Base-by-base conservation (phyloP, 1,139 yeast genomes). In the Sugiyamaella pinicola region DNA sequence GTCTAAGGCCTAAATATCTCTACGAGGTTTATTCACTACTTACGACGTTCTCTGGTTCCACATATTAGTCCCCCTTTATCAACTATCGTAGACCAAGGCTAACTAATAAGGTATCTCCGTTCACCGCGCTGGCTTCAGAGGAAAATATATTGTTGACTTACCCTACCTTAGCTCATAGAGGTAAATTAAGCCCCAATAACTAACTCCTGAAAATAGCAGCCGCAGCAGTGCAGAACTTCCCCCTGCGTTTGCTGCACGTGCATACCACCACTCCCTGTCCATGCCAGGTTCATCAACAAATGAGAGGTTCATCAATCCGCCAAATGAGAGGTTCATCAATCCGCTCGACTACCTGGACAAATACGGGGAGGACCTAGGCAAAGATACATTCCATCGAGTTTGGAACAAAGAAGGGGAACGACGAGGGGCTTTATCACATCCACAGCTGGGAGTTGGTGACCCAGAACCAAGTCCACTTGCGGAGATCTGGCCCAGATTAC, bases 191-290 rank as follows among this genome's bases (percentile, higher is more conserved):
- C 28, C 9, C 28, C 28, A 24, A 24, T 24, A 24, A n/a, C n/a
- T n/a, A n/a, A n/a, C n/a, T n/a, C n/a, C n/a, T n/a, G n/a, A 26
- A n/a, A n/a, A n/a, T n/a, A 9, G 41, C 41, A 7, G 15, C 28
- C 28, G 10, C 41, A 21, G 41, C 26, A 19, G n/a, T 19, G n/a
- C 12, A 18, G 13, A 35, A 13, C 4, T 15, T 35, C 15, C 44
- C 44, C 44, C 44, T 40, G 44, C 44, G 34, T 40, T 26, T 24
- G 44, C 33, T 40, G 44, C 44, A 40, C 44, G 44, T 40, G 44
- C 44, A 5, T 13, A 15, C 31, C 29, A 21, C 42, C 28, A 12
- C 42, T n/a, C 9, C 9, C 24, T 29, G 12, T 17, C 31, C n/a
- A n/a, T n/a, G n/a, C n/a, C n/a, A n/a, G n/a, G n/a, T n/a, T n/a